These are phyloP conservation scores for Caryopteris hybrid DNA, from an alignment of 305 asterid genomes.

Conservation along the genomic window DNA sequence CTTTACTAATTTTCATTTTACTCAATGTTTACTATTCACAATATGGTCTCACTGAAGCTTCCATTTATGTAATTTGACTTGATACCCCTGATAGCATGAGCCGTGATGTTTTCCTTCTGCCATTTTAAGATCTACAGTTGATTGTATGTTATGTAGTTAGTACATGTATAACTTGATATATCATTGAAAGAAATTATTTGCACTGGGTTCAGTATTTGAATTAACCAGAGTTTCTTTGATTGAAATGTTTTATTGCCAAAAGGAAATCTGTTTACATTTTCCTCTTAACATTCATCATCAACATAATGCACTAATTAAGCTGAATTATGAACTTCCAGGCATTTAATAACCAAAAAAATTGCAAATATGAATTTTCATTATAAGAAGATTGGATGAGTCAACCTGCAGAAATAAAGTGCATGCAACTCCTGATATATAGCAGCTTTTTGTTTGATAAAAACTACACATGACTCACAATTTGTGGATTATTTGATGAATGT, in stretches of 20 bases:
- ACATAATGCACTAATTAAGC: background rate
- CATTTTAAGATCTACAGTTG: background rate
- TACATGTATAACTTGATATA: background rate
- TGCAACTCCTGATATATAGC: background rate
- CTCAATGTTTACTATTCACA: background rate
- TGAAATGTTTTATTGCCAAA: background rate
- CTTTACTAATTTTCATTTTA: background rate
- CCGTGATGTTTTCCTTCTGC: background rate
- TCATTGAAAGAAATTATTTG: background rate
- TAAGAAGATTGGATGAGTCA: background rate
- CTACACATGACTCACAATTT: background rate
- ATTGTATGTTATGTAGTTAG: background rate
- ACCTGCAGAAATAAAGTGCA: background rate
- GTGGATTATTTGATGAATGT: background rate
- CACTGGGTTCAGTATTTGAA: background rate
- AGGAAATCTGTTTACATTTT: background rate
- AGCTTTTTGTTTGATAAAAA: background rate
- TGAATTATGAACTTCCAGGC: background rate
- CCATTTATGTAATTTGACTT: background rate
- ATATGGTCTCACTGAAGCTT: constrained; percentile 1
- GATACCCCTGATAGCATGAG: background rate
- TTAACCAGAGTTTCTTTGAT: background rate
- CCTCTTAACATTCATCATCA: background rate
- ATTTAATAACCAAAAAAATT: background rate
- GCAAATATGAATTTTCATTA: background rate